These are phyloP conservation scores for Pseudocercospora pini-densiflorae DNA, from an alignment of 2,329 filamentous ascomycete species.

Conservation along the genomic window DNA sequence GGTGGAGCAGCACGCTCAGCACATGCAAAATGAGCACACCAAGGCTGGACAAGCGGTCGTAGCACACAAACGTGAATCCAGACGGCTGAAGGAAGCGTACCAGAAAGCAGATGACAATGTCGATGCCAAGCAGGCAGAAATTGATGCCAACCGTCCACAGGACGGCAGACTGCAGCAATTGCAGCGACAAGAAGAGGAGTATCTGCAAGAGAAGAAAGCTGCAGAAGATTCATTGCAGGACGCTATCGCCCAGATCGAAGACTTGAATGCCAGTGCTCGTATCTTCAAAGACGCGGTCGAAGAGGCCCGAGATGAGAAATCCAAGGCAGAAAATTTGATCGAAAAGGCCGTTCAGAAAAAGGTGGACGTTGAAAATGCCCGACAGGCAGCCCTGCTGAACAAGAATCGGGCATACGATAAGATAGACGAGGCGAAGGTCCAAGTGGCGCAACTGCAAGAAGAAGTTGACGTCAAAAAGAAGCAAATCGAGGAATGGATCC, in stretches of 20 bases:
- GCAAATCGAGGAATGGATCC: conserved; percentile 33
- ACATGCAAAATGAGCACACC: conserved; percentile 55
- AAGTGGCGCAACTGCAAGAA: conserved; percentile 36
- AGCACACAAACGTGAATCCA: conserved; percentile 53
- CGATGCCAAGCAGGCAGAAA: conserved; percentile 68
- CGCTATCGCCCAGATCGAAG: conserved; percentile 49
- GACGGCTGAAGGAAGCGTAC: conserved; percentile 58
- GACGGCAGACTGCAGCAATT: conserved; percentile 60
- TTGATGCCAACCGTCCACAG: conserved; percentile 62
- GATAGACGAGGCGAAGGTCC: conserved; percentile 41
- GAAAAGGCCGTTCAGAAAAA: conserved; percentile 40
- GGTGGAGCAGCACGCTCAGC: conserved; percentile 55
- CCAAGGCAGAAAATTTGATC: conserved; percentile 30
- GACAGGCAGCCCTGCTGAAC: conserved; percentile 42
- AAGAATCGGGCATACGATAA: conserved; percentile 49
- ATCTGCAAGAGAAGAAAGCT: conserved; percentile 51
- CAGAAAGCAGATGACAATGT: conserved; percentile 67
- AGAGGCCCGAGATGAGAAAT: conserved; percentile 34
- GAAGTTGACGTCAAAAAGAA: conserved; percentile 37
- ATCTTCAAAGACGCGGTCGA: conserved; percentile 41
- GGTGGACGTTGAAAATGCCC: conserved; percentile 38
- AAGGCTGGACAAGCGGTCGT: conserved; percentile 55
- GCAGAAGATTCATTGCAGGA: conserved; percentile 55
- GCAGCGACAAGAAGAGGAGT: conserved; percentile 60
- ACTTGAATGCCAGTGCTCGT: conserved; percentile 44